Conservation (phyloP, 257 asterid genomes). For the Penstemon davidsonii region DNA sequence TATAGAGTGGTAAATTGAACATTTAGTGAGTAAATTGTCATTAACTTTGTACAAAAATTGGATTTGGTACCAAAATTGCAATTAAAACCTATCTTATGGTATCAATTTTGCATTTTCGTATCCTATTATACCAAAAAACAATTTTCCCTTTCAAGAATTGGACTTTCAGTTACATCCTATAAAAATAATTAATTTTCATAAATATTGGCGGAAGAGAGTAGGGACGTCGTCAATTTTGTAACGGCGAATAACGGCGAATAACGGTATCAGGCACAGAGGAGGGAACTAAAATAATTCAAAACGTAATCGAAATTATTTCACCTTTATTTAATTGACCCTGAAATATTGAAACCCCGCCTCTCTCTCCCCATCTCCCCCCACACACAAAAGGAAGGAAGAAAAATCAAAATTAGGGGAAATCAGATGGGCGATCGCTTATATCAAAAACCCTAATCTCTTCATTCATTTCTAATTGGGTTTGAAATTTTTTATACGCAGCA, state of each 20-base stretch:
- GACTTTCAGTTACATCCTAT: too few relatives aligned
- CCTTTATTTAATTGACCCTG: constrained; percentile 10
- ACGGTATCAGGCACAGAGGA: constrained; percentile 30
- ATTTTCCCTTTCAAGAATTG: too few relatives aligned
- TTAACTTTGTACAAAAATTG: too few relatives aligned
- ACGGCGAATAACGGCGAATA: constrained; percentile 32
- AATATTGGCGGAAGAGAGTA: too few relatives aligned
- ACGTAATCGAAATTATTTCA: constrained; percentile 19
- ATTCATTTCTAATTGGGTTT: not conserved
- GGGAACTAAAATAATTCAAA: constrained; percentile 45
- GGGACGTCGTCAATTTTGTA: constrained; percentile 15
- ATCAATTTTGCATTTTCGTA: too few relatives aligned
- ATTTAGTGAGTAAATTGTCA: too few relatives aligned
- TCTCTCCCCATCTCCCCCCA: not conserved
- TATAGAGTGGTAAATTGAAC: too few relatives aligned
- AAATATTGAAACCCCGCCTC: constrained; percentile 15
- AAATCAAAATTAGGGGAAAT: not conserved
- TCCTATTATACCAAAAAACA: too few relatives aligned
- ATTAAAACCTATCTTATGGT: too few relatives aligned
- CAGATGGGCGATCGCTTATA: not conserved
- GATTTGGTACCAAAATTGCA: too few relatives aligned
- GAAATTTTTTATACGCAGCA: not conserved
- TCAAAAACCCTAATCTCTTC: constrained; percentile 27
- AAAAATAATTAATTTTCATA: too few relatives aligned
- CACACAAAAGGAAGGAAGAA: not conserved